Percentiles rank a stretch among this genome's conserved stretches.
These are phyloP conservation scores for Juglanconis oblonga DNA, from an alignment of 2,329 filamentous ascomycete species.

Conservation along the genomic window DNA sequence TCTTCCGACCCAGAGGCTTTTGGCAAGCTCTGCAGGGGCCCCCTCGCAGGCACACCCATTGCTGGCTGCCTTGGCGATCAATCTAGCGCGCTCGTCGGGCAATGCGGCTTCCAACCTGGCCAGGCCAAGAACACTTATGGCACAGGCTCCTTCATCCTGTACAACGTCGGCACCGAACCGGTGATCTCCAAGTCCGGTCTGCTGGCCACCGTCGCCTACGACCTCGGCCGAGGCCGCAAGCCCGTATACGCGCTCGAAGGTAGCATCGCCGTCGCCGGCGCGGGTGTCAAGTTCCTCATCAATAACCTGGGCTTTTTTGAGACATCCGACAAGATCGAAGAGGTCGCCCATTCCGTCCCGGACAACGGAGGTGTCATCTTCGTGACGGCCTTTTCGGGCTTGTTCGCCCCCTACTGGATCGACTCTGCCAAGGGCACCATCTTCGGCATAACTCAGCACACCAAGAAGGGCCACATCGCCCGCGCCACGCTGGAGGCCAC, in stretches of 20 bases:
- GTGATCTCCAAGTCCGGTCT: slow-evolving; percentile 82
- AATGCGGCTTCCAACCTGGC: slow-evolving; percentile 78
- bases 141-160: slow-evolving; percentile 84
- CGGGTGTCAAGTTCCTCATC: slow-evolving; percentile 72
- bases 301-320: slow-evolving; percentile 62
- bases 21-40: slow-evolving; percentile 62
- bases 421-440: slow-evolving; percentile 88
- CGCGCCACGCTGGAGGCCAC: slow-evolving; percentile 87
- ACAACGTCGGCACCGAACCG: slow-evolving; percentile 82
- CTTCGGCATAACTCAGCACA: slow-evolving; percentile 83
- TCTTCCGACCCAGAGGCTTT: slow-evolving; percentile 75
- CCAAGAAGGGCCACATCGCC: slow-evolving; percentile 80
- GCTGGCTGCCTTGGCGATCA: slow-evolving; percentile 87
- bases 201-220: slow-evolving; percentile 82
- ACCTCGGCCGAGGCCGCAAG: slow-evolving; percentile 60
- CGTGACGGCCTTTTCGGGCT: slow-evolving; percentile 85
- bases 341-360: slow-evolving; percentile 48
- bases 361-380: slow-evolving; percentile 84
- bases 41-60: slow-evolving; percentile 68
- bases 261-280: slow-evolving; percentile 78
- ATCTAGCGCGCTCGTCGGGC: slow-evolving; percentile 80
- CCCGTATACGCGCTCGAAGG: slow-evolving; percentile 81
- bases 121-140: slow-evolving; percentile 90
- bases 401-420: slow-evolving; percentile 94
- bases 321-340: slow-evolving; percentile 46